A percentile compares a stretch with the other conserved stretches of the same genome.
Evolutionary conservation across 768 basidiomycete genomes (phyloP).

Genomic region (Grammothele lineata): DNA sequence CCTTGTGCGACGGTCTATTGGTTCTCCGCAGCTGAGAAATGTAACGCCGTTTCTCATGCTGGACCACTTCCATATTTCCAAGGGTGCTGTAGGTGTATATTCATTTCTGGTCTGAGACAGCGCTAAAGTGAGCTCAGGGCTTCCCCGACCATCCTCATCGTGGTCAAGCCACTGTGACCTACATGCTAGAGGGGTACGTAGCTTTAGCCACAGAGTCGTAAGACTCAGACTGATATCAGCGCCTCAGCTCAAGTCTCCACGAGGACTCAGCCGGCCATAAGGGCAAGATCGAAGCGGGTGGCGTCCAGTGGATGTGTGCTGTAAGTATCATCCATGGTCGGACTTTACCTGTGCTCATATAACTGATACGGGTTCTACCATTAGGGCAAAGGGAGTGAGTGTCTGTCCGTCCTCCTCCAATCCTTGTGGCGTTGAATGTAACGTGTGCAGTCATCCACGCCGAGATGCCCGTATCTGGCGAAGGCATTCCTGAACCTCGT

Average conservation of each 20-base stretch:
- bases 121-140: slow-evolving; percentile 38
- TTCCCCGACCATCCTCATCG: slow-evolving; percentile 94
- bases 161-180: slow-evolving; percentile 85
- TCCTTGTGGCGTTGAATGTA: too few relatives aligned
- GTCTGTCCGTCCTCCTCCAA: too few relatives aligned
- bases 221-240: neutral
- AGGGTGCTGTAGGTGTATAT: slow-evolving; percentile 55
- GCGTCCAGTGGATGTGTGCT: slow-evolving; percentile 95
- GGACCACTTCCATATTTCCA: slow-evolving; percentile 70
- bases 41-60: slow-evolving; percentile 90
- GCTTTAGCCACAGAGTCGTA: neutral
- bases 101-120: neutral
- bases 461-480: slow-evolving; percentile 82
- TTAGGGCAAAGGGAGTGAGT: slow-evolving; percentile 53
- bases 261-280: slow-evolving; percentile 91
- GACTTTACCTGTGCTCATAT: neutral
- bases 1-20: slow-evolving; percentile 82
- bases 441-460: slow-evolving; percentile 61
- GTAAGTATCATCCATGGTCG: slow-evolving; percentile 35
- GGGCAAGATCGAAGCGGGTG: slow-evolving; percentile 72
- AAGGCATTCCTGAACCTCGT: slow-evolving; percentile 63
- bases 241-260: slow-evolving; percentile 60
- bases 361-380: neutral
- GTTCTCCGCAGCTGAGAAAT: slow-evolving; percentile 67
- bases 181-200: slow-evolving; percentile 79